Percentiles rank a stretch among this genome's conserved stretches.
phyloP scores from a whole-genome alignment of 805 yeast genomes.

The Ogataea nakhonphanomensis region DNA sequence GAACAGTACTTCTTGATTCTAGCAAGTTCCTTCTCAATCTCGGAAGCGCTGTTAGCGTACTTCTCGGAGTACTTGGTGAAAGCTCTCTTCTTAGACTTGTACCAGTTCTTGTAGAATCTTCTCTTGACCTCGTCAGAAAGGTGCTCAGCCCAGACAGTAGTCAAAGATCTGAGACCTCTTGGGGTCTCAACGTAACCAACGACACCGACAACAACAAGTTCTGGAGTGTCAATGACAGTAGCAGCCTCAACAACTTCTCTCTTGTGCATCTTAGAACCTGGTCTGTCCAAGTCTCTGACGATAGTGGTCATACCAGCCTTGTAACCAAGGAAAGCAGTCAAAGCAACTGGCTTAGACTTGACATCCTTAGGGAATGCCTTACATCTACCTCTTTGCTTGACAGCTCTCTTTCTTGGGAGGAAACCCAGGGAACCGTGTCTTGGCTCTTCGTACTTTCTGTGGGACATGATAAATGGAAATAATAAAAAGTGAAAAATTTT shows the following conservation, averaged over 20 bases:
- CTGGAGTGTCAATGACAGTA: slow-evolving; percentile 98
- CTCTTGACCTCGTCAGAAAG: slow-evolving; percentile 98
- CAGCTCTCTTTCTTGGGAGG: slow-evolving; percentile 99
- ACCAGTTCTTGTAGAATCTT: slow-evolving; percentile 99
- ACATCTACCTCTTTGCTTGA: slow-evolving; percentile 97
- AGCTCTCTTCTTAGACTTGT: slow-evolving; percentile 99
- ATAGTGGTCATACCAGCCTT: slow-evolving; percentile 99
- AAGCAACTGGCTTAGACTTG: slow-evolving; percentile 94
- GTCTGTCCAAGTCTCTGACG: slow-evolving; percentile 99
- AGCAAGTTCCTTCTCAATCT: slow-evolving; percentile 93
- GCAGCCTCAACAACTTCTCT: slow-evolving; percentile 99
- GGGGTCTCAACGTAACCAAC: slow-evolving; percentile 99
- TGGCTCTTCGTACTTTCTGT: slow-evolving; percentile 99
- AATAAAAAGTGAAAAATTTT: slow-evolving; percentile 7
- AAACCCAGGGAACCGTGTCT: slow-evolving; percentile 99
- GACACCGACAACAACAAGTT: slow-evolving; percentile 98
- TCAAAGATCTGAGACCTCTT: slow-evolving; percentile 98
- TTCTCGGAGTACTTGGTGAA: slow-evolving; percentile 99
- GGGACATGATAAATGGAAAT: slow-evolving; percentile 67
- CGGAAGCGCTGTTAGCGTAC: slow-evolving; percentile 88
- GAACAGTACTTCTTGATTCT: slow-evolving; percentile 98
- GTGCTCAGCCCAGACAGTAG: slow-evolving; percentile 99
- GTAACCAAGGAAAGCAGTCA: slow-evolving; percentile 99
- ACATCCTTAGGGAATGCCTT: slow-evolving; percentile 99
- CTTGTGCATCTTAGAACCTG: slow-evolving; percentile 99